These are phyloP conservation scores for Fennellomyces sp. DNA, from an alignment of 371 early-diverging fungal genomes.

Conservation along the genomic window DNA sequence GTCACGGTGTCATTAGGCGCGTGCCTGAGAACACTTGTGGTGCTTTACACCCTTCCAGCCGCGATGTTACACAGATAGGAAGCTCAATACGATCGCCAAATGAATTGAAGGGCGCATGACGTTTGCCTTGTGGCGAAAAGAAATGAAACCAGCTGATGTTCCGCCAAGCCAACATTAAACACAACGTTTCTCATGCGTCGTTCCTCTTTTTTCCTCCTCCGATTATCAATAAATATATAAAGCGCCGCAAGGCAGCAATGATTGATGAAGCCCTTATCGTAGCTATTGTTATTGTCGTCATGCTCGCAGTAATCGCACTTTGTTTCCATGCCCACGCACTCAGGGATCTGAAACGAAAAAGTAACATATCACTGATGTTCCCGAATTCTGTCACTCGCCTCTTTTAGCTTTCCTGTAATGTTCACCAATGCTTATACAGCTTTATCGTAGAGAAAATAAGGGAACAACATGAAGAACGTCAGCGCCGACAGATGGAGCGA, in stretches of 20 bases:
- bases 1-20: too few relatives aligned
- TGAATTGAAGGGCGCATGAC: background rate
- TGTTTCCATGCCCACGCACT: background rate
- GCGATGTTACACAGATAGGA: too few relatives aligned
- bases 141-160: too few relatives aligned
- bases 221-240: background rate
- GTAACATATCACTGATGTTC: too few relatives aligned
- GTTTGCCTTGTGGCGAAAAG: too few relatives aligned
- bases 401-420: too few relatives aligned
- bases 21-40: too few relatives aligned
- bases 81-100: too few relatives aligned
- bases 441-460: background rate
- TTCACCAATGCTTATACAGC: too few relatives aligned
- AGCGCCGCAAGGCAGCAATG: background rate
- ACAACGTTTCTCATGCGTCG: background rate
- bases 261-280: background rate
- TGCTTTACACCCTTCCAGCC: too few relatives aligned
- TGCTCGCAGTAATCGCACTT: background rate
- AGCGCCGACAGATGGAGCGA: background rate
- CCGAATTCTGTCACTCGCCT: too few relatives aligned
- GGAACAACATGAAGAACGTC: background rate
- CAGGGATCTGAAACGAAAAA: background rate
- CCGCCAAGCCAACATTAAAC: too few relatives aligned
- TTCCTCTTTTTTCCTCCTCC: background rate
- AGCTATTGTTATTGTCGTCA: slow-evolving; percentile 1